Evolutionary conservation across 768 basidiomycete genomes (phyloP).

Genomic region (Kwoniella newhampshirensis): DNA sequence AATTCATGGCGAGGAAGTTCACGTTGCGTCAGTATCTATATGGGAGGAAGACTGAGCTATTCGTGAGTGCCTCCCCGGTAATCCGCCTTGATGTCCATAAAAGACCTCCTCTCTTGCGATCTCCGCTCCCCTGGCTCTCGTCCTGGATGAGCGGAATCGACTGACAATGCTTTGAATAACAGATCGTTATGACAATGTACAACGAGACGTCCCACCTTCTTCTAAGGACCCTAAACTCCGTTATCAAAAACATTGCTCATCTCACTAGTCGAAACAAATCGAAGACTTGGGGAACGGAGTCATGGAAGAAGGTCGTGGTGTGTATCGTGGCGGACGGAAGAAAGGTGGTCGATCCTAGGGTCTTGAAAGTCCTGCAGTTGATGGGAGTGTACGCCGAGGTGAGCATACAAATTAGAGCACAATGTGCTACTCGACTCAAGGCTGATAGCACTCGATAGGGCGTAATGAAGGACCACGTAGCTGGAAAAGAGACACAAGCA

Average conservation of each 20-base stretch:
- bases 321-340: slow-evolving; percentile 55
- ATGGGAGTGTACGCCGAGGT: slow-evolving; percentile 56
- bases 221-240: slow-evolving; percentile 45
- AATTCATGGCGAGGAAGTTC: slow-evolving; percentile 64
- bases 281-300: slow-evolving; percentile 54
- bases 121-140: no score
- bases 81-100: no score
- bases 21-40: slow-evolving; percentile 75
- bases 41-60: slow-evolving; percentile 54
- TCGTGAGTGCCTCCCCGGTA: no score
- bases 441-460: slow-evolving; percentile 70
- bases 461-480: slow-evolving; percentile 82
- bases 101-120: no score
- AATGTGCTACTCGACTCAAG: background rate
- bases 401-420: background rate
- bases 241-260: slow-evolving; percentile 55
- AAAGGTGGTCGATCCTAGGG: slow-evolving; percentile 56
- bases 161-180: no score
- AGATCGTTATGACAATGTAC: slow-evolving; percentile 53
- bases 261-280: slow-evolving; percentile 51
- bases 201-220: slow-evolving; percentile 47
- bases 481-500: slow-evolving; percentile 77
- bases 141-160: no score
- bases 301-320: slow-evolving; percentile 56
- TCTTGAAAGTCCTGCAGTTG: slow-evolving; percentile 80